Evolutionary conservation across 371 early-diverging fungal genomes (phyloP), one percentile per base, ranked within the genome.

Genomic region (Dinochytrium kinnereticum): DNA sequence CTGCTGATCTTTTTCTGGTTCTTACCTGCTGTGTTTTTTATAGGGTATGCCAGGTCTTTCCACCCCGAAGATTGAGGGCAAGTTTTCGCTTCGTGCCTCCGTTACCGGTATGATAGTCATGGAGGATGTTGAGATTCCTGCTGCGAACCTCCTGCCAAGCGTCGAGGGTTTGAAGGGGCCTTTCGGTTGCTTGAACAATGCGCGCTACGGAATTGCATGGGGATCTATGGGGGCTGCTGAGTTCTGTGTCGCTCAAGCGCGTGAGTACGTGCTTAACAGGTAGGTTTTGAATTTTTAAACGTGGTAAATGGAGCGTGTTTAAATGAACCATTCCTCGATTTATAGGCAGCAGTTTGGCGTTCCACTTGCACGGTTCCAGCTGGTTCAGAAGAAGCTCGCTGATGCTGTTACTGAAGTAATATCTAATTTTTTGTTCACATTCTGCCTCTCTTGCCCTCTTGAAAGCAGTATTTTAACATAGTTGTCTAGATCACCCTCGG

Each of bases 101-200:
- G 87, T 90, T 72, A 98, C 99, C 0, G 99, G 99, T 59, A 96
- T 96, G 97, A 98, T 98, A 80, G 91, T 94, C 92, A 96, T 98
- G 97, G 98, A 98, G 74, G 92, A 96, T 64, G 98, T 98, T n/a
- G 90, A 90, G 71, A 92, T 97, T 1, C 96, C 98, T 0, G 89
- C 78, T 15, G 95, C 93, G 70, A 95, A 96, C 81, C 85, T 97
- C 84, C 84, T 98, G 34, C 96, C 97, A 44, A 87, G 90, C 26
- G 97, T 92, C 21, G 84, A 89, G 61, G 98, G 98, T 1, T 88
- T 98, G 59, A 95, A 95, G 87, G 99, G 99, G 17, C 98, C 99
- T 13, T 98, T 98, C 76, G 94, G 96, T 33, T 98, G 98, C 81
- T 86, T 98, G 19, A 98, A 98, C 87, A 98, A 98, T 77, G 99